Percentiles rank a stretch among this genome's conserved stretches.
Evolutionary conservation across 306 rosid species (phyloP).

Genomic region (Lotus japonicus): DNA sequence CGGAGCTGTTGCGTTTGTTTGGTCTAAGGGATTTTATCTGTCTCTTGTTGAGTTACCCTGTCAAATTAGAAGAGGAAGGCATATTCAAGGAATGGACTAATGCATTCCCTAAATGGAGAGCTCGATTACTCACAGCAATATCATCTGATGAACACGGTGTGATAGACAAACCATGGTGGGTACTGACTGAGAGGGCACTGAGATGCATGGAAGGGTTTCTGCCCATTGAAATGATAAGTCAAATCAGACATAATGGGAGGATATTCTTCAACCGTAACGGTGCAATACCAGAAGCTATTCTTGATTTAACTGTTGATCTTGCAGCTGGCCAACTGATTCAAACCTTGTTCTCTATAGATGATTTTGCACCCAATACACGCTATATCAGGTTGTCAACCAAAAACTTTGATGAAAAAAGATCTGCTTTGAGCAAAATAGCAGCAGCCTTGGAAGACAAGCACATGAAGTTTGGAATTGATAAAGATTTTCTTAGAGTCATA

Average conservation of each 20-base stretch:
- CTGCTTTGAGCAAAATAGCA: not conserved
- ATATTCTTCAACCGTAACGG: not conserved
- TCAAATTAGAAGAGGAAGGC: not conserved
- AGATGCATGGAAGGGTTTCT: not conserved
- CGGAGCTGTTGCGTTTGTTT: not conserved
- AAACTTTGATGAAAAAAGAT: not conserved
- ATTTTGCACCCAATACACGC: not conserved
- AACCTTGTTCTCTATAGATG: not conserved
- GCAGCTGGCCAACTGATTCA: constrained; percentile 11
- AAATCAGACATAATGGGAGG: not conserved
- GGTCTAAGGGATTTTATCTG: not conserved
- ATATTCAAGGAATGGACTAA: not conserved
- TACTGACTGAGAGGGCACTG: not conserved
- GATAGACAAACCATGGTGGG: not conserved
- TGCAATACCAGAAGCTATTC: not conserved
- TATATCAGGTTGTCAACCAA: not conserved
- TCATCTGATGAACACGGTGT: not conserved
- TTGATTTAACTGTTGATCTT: not conserved
- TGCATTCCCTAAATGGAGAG: not conserved
- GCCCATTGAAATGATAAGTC: not conserved
- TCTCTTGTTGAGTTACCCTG: not conserved
- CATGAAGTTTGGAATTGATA: not conserved
- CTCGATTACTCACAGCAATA: not conserved
- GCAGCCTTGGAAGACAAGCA: not conserved
- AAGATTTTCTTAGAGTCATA: not conserved